phyloP scores from a whole-genome alignment of 2,329 filamentous ascomycete genomes.

The Ceratocystis papillata region DNA sequence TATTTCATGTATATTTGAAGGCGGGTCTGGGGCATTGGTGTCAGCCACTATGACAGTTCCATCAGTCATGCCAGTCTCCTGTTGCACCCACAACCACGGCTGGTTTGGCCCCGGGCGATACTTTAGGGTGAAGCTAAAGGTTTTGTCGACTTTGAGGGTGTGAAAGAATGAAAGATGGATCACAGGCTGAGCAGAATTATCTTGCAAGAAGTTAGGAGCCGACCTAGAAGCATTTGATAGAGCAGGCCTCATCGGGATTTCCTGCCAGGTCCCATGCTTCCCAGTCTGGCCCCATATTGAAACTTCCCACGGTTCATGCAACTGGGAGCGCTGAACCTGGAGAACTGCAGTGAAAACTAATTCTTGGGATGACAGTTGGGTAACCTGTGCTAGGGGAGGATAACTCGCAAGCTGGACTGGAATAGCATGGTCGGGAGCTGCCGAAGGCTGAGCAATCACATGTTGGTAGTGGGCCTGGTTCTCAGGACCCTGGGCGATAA shows the following conservation, averaged over 20 bases:
- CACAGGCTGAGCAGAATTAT: background rate
- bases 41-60: slow-evolving; percentile 47
- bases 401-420: slow-evolving; percentile 34
- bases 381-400: slow-evolving; percentile 67
- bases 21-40: slow-evolving; percentile 28
- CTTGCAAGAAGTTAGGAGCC: slow-evolving; percentile 4
- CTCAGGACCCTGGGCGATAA: slow-evolving; percentile 17
- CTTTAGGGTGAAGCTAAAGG: slow-evolving; percentile 53
- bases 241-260: slow-evolving; percentile 35
- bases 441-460: slow-evolving; percentile 13
- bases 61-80: slow-evolving; percentile 52
- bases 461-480: slow-evolving; percentile 18
- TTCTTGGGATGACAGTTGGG: slow-evolving; percentile 41
- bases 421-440: slow-evolving; percentile 11
- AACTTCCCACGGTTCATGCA: slow-evolving; percentile 56
- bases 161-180: slow-evolving; percentile 21
- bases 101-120: slow-evolving; percentile 45
- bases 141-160: background rate
- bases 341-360: slow-evolving; percentile 58
- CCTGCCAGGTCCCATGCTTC: slow-evolving; percentile 43
- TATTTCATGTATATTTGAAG: slow-evolving; percentile 42
- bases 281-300: slow-evolving; percentile 55
- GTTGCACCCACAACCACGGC: slow-evolving; percentile 60
- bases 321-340: slow-evolving; percentile 48
- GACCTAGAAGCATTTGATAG: slow-evolving; percentile 18